Evolutionary conservation across 805 yeast species (phyloP), one percentile per base, ranked within the genome.

Genomic region (Saccharomycopsis capsularis): DNA sequence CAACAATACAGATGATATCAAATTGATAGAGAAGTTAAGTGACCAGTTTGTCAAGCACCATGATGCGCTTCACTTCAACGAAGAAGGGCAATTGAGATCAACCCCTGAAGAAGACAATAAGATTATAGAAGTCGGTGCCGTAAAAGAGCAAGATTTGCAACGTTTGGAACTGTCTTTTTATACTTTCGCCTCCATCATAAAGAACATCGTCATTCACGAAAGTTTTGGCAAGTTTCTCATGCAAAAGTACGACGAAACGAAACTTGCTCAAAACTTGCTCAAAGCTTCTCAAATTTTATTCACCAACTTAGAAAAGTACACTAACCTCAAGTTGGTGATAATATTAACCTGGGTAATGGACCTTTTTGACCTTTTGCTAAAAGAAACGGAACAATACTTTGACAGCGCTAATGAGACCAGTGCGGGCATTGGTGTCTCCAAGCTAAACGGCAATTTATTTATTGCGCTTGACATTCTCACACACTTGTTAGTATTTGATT

Each of bases 381-480:
- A 30, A n/a, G 16, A 23, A 11, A 30, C 18, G 15, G 27, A 34
- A 7, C 13, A 21, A 24, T 41, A 44, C 22, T 49, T 49, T 38
- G 15, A 16, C 11, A 19, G 21, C 16, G 16, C 18, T 22, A 34
- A 2, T n/a, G 11, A 19, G 16, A 32, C 23, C 30, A 30, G 21
- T 7, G 23, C 22, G 4, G n/a, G n/a, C n/a, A 13, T 27, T 6
- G 24, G 18, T 27, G 37, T 16, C 6, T 7, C 4, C 6, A 3
- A 6, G 19, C 30, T 41, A 15, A 21, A 46, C 37, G 32, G 29
- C 5, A 23, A 38, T 23, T 23, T 46, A 9, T 42, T 29, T 21
- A 57, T 65, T 3, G 48, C 61, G 1, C 56, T 75, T 7, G 79
- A 76, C 53, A 64, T 71, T 24, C 54, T 76, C 3, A 58, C 74